Conservation (phyloP, 169 alveolate genomes). For the Hepatocystis sp. region DNA sequence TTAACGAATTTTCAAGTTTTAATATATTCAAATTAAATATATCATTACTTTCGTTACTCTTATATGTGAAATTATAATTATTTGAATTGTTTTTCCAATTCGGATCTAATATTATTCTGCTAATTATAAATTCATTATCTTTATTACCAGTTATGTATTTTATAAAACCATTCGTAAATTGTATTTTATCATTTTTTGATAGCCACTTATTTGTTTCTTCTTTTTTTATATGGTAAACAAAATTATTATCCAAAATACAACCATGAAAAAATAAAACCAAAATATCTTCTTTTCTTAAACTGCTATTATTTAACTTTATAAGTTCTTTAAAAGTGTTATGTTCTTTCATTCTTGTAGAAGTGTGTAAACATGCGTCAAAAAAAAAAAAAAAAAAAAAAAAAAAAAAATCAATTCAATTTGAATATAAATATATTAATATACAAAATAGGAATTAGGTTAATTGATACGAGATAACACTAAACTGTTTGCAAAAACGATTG, state of each 20-base stretch:
- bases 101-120: constrained; percentile 69
- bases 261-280: constrained; percentile 49
- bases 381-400: neutral
- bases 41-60: constrained; percentile 5
- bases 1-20: constrained; percentile 57
- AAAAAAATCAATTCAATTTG: neutral
- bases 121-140: constrained; percentile 9
- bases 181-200: constrained; percentile 19
- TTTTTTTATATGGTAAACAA: constrained; percentile 20
- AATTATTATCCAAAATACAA: constrained; percentile 30
- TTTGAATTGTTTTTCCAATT: constrained; percentile 46
- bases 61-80: constrained; percentile 51
- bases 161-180: constrained; percentile 25
- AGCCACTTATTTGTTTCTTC: constrained; percentile 5
- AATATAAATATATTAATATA: too few species aligned
- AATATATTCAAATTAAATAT: constrained; percentile 52
- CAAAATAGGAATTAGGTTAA: too few species aligned
- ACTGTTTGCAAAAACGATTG: too few species aligned
- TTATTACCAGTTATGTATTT: constrained; percentile 29
- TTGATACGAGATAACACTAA: too few species aligned
- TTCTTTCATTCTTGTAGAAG: constrained; percentile 22
- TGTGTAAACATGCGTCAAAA: too few species aligned
- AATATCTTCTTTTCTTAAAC: constrained; percentile 43
- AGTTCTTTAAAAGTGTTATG: constrained; percentile 41
- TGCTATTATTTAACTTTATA: constrained; percentile 11